Percentiles rank a stretch among this genome's conserved stretches.
Conservation (phyloP, 148 eudicot genomes). For the Rhododendron simsii region DNA sequence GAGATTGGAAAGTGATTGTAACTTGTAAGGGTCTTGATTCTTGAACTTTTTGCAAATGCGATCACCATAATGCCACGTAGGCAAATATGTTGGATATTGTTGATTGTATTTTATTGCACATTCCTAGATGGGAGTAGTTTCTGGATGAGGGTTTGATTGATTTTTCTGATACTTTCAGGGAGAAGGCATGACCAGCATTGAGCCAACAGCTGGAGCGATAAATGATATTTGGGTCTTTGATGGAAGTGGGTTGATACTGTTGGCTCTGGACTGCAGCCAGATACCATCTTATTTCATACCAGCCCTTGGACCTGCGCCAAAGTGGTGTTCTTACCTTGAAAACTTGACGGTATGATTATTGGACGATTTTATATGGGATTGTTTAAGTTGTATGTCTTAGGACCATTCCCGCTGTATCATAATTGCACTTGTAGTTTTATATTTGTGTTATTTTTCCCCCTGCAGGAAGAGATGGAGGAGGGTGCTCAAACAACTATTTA, state of each 20-base stretch:
- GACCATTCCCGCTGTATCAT: neutral
- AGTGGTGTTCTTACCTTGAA: slow-evolving; percentile 91
- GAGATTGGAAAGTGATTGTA: neutral
- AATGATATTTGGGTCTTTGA: slow-evolving; percentile 76
- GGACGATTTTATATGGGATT: neutral
- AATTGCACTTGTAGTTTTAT: slow-evolving; percentile 13
- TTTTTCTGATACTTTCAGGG: slow-evolving; percentile 46
- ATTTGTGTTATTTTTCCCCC: neutral
- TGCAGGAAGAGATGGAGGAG: slow-evolving; percentile 95
- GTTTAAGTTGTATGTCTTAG: neutral
- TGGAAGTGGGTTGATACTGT: slow-evolving; percentile 75
- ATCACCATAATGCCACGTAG: neutral
- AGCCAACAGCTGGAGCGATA: slow-evolving; percentile 78
- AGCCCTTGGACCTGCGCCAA: slow-evolving; percentile 95
- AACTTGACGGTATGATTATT: slow-evolving; percentile 58
- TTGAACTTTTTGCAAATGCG: neutral
- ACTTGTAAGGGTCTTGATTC: neutral
- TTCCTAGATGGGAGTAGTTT: neutral
- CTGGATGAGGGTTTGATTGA: neutral
- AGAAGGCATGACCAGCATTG: slow-evolving; percentile 95
- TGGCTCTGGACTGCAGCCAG: slow-evolving; percentile 76
- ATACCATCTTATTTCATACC: slow-evolving; percentile 92
- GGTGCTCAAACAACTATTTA: slow-evolving; percentile 74
- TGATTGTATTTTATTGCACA: neutral
- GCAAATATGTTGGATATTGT: neutral